Evolutionary conservation across 331 rosid genomes (phyloP), one percentile per base, ranked within the genome.

Genomic region (Saraca asoca): DNA sequence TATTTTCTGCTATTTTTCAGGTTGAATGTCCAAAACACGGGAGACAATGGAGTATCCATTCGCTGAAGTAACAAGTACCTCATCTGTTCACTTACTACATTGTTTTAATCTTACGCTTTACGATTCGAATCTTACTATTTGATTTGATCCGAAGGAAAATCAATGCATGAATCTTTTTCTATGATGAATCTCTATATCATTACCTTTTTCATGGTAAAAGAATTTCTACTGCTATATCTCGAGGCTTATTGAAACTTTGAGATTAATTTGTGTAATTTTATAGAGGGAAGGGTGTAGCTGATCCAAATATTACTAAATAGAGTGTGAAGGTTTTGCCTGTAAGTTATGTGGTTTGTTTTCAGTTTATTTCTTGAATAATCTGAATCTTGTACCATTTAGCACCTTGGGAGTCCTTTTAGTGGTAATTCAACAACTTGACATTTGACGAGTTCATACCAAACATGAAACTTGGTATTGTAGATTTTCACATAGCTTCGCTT

Each of bases 11-110:
- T 64, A 57, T 58, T 64, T 82, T 78, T 44, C 91, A 92, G 98
- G 98, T 92, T 68, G 98, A 92, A 70, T 92, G 98, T 72, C 96
- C 98, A 64, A 92, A 92, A 68, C 89, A 89, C 89, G 98, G 56
- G 91, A 87, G 84, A 89, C 62, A 74, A 87, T 64, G 51, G 96
- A 92, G 78, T 92, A 92, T 71, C 95, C 98, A 58, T 92, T 92
- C 68, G 73, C 87, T 41, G 96, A 89, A 83, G 74, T 92, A 62
- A 73, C 89, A 89, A 58, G 96, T 38, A 34, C 14, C 52, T 37
- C 24, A 58, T 24, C 51, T 79, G 37, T 75, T 72, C 65, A 1
- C 55, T 57, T 41, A 45, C 42, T 42, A 52, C 29, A 63, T 46
- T 59, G 14, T 60, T 52, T 42, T 58, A 50, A 39, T 53, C 31